A percentile compares a stretch with the other conserved stretches of the same genome.
These are phyloP conservation scores for Zymoseptoria pseudotritici DNA, from an alignment of 2,329 filamentous ascomycete genomes.

Conservation along the genomic window DNA sequence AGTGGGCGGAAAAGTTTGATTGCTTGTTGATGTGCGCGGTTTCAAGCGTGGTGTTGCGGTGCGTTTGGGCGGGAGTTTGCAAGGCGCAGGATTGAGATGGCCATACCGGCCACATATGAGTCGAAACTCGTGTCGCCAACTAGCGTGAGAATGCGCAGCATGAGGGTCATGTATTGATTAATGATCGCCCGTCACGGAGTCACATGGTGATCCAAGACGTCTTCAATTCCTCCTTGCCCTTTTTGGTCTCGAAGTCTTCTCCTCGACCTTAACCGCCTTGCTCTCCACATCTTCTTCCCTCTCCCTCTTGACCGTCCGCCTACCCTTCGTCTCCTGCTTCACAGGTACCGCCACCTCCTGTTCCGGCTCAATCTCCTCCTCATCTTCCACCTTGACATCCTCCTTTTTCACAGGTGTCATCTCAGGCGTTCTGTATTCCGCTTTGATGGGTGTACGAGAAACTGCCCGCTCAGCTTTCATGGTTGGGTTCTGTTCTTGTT, in stretches of 20 bases:
- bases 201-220: neutral
- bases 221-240: constrained; percentile 25
- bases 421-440: neutral
- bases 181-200: too few species aligned
- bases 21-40: neutral
- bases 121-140: too few species aligned
- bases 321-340: constrained; percentile 25
- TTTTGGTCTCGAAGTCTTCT: constrained; percentile 33
- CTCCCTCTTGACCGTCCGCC: constrained; percentile 37
- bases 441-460: neutral
- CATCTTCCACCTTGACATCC: constrained; percentile 29
- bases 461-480: neutral
- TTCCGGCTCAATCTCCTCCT: constrained; percentile 15
- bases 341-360: constrained; percentile 29
- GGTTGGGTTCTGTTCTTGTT: neutral
- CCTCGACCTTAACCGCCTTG: constrained; percentile 33
- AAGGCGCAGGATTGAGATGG: too few species aligned
- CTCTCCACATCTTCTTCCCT: constrained; percentile 33
- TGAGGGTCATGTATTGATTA: too few species aligned
- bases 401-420: constrained; percentile 34
- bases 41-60: neutral
- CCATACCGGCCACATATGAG: too few species aligned
- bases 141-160: too few species aligned
- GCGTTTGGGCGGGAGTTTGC: too few species aligned
- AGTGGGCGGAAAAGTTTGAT: neutral